Base-by-base conservation (phyloP, 2,329 filamentous ascomycete genomes). In the Alternaria gansuensis region DNA sequence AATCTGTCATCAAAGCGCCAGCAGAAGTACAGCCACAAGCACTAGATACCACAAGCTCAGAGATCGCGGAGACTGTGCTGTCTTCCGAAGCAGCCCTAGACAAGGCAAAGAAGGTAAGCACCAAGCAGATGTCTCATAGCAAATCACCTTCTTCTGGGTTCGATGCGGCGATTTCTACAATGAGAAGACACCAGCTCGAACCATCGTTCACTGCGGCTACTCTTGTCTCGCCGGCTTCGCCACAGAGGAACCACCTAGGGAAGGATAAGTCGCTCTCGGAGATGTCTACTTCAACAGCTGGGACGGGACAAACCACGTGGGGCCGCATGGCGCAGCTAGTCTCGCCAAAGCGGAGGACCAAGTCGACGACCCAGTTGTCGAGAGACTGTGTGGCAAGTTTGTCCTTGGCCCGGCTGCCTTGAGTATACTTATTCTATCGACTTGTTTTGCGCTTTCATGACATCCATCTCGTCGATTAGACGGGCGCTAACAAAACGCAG, bases 91-190 rank as follows among this genome's bases (percentile, higher is more conserved):
- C 69, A 11, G 74, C 72, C 21, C 57, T 78, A n/a, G 75, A 76
- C 11, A 72, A 71, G 37, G 74, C 69, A 33, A 77, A 72, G 64
- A 77, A 75, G 72, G 75, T 77, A 75, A 77, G 75, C 65, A 62
- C 49, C 33, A 58, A 51, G 33, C 75, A 75, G 62, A 52, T 71
- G 59, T 64, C 63, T 62, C 62, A 64, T 56, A 64, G 58, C 46
- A 65, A 63, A 33, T 57, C 63, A 41, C 54, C 54, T 52, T 62
- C 60, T 29, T 67, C 66, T 26, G 63, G 67, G 9, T 73, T 70
- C 57, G 66, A 70, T 37, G 46, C 66, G 51, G 64, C 64, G 17
- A 60, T 68, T 40, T 69, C 63, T 14, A 58, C 63, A 31, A 65
- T 69, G 60, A 64, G 60, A 48, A 63, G 51, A 51, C 60, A 57